Evolutionary conservation across 306 rosid species (phyloP), one percentile per base, ranked within the genome.

Genomic region (Vigna mungo): DNA sequence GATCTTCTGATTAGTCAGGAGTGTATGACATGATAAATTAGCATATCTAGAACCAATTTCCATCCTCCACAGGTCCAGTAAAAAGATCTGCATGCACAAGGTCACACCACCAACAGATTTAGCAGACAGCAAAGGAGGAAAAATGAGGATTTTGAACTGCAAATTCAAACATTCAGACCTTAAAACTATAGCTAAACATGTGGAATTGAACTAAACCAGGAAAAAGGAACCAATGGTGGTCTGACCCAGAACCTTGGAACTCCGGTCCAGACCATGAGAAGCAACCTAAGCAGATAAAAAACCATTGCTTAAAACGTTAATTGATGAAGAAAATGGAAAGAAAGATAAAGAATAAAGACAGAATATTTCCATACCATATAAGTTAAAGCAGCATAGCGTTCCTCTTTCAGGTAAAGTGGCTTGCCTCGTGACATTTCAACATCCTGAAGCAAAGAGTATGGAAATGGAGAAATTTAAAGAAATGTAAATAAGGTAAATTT

Each of bases 251-350:
- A 96, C 99, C 90, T 86, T 92, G 56, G 99, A 88, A 86, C 92
- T 96, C 78, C 88, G 93, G 82, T 96, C 99, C 56, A 92, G 93
- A 75, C 99, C 99, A 81, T 96, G 99, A 78, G 96, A 96, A 80
- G 99, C 96, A 86, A 96, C 98, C 99, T 96, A 59, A 74, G 39
- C 62, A 74, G 66, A 78, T 30, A 39, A 39, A 4, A 72, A 34
- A 10, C 12, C 37, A 78, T 46, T 48, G 17, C 8, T 71, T 78
- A 27, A 41, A 76, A 74, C 25, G 59, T 25, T 16, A 32, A 53
- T 32, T 25, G 32, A 71, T 68, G 21, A 48, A 63, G 17, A 68
- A 64, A 51, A 54, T 62, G 11, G 8, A 80, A 71, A 51, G 47
- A 30, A 8, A 30, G 39, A 75, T 16, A 20, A 47, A 59, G 20